Base-by-base conservation (phyloP, 805 yeast genomes). In the Hanseniaspora mollemarum region DNA sequence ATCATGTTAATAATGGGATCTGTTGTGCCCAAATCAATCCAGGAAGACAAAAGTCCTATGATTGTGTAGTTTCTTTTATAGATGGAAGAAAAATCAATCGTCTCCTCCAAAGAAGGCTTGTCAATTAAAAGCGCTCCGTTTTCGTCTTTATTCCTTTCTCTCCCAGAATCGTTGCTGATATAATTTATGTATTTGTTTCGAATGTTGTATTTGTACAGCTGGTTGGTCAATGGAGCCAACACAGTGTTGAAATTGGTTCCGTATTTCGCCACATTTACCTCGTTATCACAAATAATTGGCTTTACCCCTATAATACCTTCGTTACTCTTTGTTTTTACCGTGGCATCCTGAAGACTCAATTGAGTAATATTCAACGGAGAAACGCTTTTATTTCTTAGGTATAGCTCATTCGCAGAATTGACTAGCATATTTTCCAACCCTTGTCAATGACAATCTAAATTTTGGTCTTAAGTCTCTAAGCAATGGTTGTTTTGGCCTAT, bases 21-120 rank as follows among this genome's bases (percentile, higher is more conserved):
- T 9, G 66, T 64, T 28, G 79, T 72, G 55, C 80, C 86, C 37
- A 80, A 62, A 57, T 80, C 86, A n/a, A 80, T 67, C 86, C 87
- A 81, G 2, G 83, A 76, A 0, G 86, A 74, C 2, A 80, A 61
- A 28, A 80, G 57, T 0, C 84, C 86, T 22, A 81, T 71, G 28
- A 29, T 40, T 13, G 31, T 29, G 18, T 16, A 29, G 2, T 38
- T 39, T 21, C 19, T 29, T 13, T 16, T n/a, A 16, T 28, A 28
- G 7, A 76, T 62, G 55, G 64, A 42, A 9, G 45, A 42, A 24
- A 39, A 25, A 25, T 39, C 43, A 39, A 35, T 31, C 12, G 37
- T 48, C 15, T 48, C 62, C 1, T 58, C 49, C 2, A 70, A 60
- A 57, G 74, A 75, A 0, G 60, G 55, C 0, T 76, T 77, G 0